Conservation (phyloP, 1,284 basidiomycete species). For the Tilletia horrida region DNA sequence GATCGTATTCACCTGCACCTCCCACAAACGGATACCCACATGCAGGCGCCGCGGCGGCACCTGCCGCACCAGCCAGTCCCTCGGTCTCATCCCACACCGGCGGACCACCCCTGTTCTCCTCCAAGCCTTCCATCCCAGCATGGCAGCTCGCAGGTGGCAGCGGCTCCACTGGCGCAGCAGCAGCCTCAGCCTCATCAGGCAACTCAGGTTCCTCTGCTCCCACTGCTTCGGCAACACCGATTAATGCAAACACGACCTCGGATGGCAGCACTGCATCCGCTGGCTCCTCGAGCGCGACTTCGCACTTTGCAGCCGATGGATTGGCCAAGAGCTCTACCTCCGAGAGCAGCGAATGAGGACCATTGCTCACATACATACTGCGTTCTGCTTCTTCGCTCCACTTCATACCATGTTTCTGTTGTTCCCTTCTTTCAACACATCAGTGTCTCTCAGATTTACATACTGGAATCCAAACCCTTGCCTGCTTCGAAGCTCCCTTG, state of each 20-base stretch:
- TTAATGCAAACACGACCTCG: neutral
- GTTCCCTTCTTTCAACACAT: no score
- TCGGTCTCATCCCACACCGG: conserved; percentile 32
- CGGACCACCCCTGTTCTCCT: conserved; percentile 31
- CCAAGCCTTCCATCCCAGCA: conserved; percentile 47
- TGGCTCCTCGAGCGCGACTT: neutral
- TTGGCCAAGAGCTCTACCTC: conserved; percentile 6
- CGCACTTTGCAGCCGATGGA: neutral
- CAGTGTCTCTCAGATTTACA: no score
- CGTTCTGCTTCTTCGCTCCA: no score
- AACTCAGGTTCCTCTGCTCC: no score
- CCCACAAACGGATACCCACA: neutral
- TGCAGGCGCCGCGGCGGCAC: conserved; percentile 18
- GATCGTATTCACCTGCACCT: neutral
- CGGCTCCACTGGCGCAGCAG: neutral
- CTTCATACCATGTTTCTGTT: no score
- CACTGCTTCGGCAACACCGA: neutral
- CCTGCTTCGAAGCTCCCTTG: no score
- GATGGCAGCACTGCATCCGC: neutral
- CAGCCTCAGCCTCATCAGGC: neutral
- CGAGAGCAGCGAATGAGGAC: conserved; percentile 8
- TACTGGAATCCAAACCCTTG: no score
- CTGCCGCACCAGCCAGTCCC: conserved; percentile 25
- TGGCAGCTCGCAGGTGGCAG: conserved; percentile 48
- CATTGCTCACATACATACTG: no score